Evolutionary conservation across 2,329 filamentous ascomycete genomes (phyloP).

Genomic region (Colletotrichum tabaci): DNA sequence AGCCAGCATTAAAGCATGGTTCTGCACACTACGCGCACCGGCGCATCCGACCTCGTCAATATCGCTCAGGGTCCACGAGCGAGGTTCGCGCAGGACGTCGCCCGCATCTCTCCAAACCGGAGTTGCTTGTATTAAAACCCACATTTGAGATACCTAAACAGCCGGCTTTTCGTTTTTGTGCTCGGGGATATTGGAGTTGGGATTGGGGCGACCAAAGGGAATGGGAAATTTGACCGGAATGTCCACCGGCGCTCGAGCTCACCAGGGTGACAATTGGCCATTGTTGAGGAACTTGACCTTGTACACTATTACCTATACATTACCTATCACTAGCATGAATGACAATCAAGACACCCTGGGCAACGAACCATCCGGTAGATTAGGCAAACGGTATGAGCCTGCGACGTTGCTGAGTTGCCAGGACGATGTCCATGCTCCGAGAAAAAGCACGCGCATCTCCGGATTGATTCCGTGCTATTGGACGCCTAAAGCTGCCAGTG

Average conservation of each 20-base stretch:
- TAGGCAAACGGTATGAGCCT: neutral
- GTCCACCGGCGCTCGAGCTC: conserved; percentile 7
- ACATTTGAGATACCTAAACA: conserved; percentile 42
- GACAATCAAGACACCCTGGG: conserved; percentile 9
- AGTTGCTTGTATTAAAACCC: conserved; percentile 39
- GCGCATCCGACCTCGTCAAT: neutral
- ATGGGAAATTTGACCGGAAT: conserved; percentile 20
- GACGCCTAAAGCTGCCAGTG: neutral
- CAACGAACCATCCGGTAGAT: neutral
- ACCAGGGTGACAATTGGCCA: conserved; percentile 1
- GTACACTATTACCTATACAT: conserved; percentile 27
- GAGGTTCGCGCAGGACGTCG: neutral
- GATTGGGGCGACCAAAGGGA: conserved; percentile 14
- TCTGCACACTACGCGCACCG: neutral
- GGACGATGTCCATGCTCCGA: neutral
- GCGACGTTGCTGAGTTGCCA: neutral
- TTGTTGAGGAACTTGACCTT: conserved; percentile 13
- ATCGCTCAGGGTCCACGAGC: neutral
- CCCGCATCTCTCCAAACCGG: conserved; percentile 23
- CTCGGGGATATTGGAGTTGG: conserved; percentile 41
- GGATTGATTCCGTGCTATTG: no score
- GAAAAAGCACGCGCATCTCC: neutral
- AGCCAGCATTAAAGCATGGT: conserved; percentile 82
- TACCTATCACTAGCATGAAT: conserved; percentile 16
- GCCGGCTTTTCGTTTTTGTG: conserved; percentile 39